These are phyloP conservation scores for Marasmius sp. DNA, from an alignment of 1,284 basidiomycete species.

Conservation along the genomic window DNA sequence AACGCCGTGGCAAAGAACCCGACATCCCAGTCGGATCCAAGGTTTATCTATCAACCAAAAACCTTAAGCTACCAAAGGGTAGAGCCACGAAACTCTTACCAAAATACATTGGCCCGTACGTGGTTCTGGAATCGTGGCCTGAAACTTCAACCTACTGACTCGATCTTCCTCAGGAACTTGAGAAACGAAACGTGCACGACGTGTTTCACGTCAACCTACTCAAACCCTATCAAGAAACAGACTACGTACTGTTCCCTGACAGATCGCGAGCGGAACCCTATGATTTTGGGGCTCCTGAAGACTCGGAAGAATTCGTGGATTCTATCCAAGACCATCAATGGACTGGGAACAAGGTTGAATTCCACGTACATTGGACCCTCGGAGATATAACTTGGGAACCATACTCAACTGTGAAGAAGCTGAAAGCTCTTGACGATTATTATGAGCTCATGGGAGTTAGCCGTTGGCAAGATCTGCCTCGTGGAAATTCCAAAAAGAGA, in stretches of 20 bases:
- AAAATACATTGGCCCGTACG: slow-evolving; percentile 31
- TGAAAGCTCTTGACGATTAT: not conserved
- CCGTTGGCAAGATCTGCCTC: not conserved
- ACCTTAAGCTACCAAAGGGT: slow-evolving; percentile 28
- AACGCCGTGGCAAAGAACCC: slow-evolving; percentile 3
- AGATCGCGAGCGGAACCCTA: not conserved
- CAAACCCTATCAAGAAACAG: not conserved
- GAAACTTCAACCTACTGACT: slow-evolving; percentile 25
- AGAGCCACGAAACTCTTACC: slow-evolving; percentile 27
- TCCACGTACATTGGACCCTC: too few relatives aligned
- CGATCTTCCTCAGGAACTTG: slow-evolving; percentile 26
- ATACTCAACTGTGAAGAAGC: not conserved
- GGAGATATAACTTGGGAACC: not conserved
- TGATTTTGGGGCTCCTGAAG: not conserved
- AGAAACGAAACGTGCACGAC: slow-evolving; percentile 19
- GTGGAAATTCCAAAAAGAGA: not conserved
- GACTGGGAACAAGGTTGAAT: not conserved
- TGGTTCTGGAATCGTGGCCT: slow-evolving; percentile 19
- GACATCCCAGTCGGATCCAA: not conserved
- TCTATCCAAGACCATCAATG: not conserved
- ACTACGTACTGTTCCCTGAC: not conserved
- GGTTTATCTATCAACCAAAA: slow-evolving; percentile 25
- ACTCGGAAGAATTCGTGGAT: not conserved
- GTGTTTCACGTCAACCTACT: slow-evolving; percentile 17
- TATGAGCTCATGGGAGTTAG: not conserved